Evolutionary conservation across 495 filamentous ascomycete genomes (phyloP), one percentile per base, ranked within the genome.

Genomic region (Neurospora sublineolata): DNA sequence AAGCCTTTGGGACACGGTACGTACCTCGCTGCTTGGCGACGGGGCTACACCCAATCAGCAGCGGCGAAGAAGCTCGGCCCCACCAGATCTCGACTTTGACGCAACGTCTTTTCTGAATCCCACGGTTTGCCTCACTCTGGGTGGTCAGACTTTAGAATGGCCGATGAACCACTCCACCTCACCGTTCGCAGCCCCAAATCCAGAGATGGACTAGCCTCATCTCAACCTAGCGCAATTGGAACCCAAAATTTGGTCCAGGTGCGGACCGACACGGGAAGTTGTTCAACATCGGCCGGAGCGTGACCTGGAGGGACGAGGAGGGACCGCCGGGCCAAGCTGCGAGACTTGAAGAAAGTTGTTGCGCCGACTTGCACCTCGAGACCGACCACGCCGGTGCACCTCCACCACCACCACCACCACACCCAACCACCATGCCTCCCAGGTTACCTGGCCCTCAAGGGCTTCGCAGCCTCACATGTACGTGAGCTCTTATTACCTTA

Each of bases 361-460:
- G 52, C 46, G 46, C 52, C 23, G 52, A 30, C 52, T 60, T 60
- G 52, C 27, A 60, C 52, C 23, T 60, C 52, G 52, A 68, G 67
- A 69, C 14, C 33, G 68, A 69, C 68, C 37, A 60, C 52, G 52
- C 52, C 52, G 23, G 52, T 60, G 52, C 52, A 60, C 52, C 52
- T 60, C 52, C 52, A 60, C 52, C 52, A 60, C 52, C 52, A 60
- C 52, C 52, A 60, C 71, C 70, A 68, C 38, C 40, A 69, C 44
- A 75, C 46, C 46, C 20, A 20, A 37, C 74, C 82, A 84, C 72
- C 68, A 95, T 95, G 92, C 88, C 93, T 76, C 91, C 90, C 33
- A 89, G 92, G 84, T 85, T 94, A 84, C 84, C 88, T 70, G 75
- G 86, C 71, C 83, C 87, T 72, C 84, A 89, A 77, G 87, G 88